Base-by-base conservation (phyloP, 768 basidiomycete genomes). In the Goffeauzyma gilvescens region DNA sequence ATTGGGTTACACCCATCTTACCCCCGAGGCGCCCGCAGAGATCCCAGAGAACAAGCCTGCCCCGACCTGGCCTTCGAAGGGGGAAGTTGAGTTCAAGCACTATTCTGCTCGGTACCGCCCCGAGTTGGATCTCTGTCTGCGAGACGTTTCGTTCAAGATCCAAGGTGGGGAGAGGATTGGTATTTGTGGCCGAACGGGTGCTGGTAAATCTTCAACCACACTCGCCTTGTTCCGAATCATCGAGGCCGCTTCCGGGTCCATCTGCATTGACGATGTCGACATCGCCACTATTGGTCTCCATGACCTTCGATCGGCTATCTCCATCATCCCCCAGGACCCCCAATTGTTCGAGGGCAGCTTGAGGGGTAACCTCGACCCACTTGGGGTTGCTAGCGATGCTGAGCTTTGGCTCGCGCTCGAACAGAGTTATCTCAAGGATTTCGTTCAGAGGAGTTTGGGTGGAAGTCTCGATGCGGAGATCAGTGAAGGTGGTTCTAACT, bases 351-450 rank as follows among this genome's bases (percentile, higher is more conserved):
- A 62, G 40, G 62, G 58, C 2, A 54, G 52, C 23, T 45, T 65
- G 8, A 51, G 60, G 76, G 85, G 51, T 45, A 93, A 93, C 55
- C 79, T 93, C 43, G 89, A 93, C 60, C 89, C 87, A 7, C 71
- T 80, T 14, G 78, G 79, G 1, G 67, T 71, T 44, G 66, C 81
- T 47, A 67, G 70, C 14, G 89, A 96, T 61, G 71, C 65, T 1
- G 79, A 83, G 46, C 82, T 96, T 20, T 96, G 90, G 90, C 65
- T 65, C 12, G 83, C 89, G 8, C 69, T 95, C 24, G 73, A 75
- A 48, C 79, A 87, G 61, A 66, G 64, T 10, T 58, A 64, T 33
- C 52, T 67, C 24, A 65, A 66, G 48, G 55, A 63, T n/a, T 63
- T 64, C 32, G 51, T 62, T 33, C 46, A 50, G 20, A 49, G 50